phyloP scores from a whole-genome alignment of 192 early-diverging fungal genomes.

The Neocallimastix lanati region DNA sequence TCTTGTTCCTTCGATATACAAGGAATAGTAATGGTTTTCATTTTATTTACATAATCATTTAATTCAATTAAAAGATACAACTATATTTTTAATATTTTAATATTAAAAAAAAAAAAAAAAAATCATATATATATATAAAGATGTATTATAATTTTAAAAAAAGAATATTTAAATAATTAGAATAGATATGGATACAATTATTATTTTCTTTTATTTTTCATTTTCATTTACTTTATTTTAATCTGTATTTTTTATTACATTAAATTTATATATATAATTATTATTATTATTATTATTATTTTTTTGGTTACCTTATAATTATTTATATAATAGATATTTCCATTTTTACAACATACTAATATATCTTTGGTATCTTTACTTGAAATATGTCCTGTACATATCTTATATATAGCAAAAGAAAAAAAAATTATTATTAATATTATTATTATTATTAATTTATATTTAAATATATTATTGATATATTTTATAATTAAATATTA shows the following conservation, averaged over 20 bases:
- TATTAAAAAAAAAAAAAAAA: too few relatives aligned
- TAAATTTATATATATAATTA: too few relatives aligned
- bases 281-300: too few relatives aligned
- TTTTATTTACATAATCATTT: not conserved
- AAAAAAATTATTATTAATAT: too few relatives aligned
- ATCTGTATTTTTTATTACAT: too few relatives aligned
- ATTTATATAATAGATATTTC: not conserved
- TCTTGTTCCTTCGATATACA: not conserved
- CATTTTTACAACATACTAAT: not conserved
- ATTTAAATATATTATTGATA: too few relatives aligned
- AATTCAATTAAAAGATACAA: not conserved
- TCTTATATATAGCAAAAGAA: not conserved
- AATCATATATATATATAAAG: not conserved
- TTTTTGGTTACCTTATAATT: not conserved
- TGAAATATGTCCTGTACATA: not conserved
- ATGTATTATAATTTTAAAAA: not conserved
- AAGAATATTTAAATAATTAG: not conserved
- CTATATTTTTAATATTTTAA: not conserved
- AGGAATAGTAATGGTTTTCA: not conserved
- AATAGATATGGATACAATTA: too few relatives aligned
- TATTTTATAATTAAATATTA: too few relatives aligned
- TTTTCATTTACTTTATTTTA: too few relatives aligned
- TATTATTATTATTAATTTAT: too few relatives aligned
- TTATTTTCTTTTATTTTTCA: too few relatives aligned
- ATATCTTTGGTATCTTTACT: not conserved